Evolutionary conservation across 805 yeast genomes (phyloP), one percentile per base, ranked within the genome.

Genomic region (Lachancea sp.): DNA sequence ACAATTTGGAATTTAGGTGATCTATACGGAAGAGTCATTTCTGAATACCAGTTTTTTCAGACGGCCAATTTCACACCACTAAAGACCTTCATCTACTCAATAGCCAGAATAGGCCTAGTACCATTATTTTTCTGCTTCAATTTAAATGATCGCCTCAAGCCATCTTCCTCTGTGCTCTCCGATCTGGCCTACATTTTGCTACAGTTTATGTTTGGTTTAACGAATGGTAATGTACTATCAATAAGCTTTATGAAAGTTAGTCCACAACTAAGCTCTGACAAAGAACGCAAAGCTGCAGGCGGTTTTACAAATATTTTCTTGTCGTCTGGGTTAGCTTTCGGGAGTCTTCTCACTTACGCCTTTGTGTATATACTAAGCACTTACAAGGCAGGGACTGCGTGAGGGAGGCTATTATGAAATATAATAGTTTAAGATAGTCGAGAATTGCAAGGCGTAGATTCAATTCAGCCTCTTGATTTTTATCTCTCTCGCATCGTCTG

Each of bases 1-100:
- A 65, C 89, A 17, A 59, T 83, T 12, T 90, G 98, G 98, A 90
- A 90, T 60, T 42, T 77, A 11, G 97, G 97, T 15, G 98, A 90
- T 58, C 67, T 92, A 20, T 60, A 69, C 2, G 97, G 97, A 1
- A 69, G 98, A 34, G 58, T 86, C 4, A 45, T 25, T 78, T 96
- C 69, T 78, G 84, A 2, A 26, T 34, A 54, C 45, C 49, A 55
- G 18, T 36, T 46, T 28, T 58, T 59, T 43, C 47, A 52, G 33
- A 31, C 43, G 34, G 35, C 47, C 2, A 20, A 17, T 2, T 52
- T 52, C 29, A 48, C 58, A 1, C 54, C 64, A 19, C 40, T 30
- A 20, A 61, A 56, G 11, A 61, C 83, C 42, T 65, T 84, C 6
- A 20, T 58, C 4, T 83, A 80, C 51, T 70, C 95, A 0, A 29